Evolutionary conservation across 75 land plant species (phyloP), one percentile per base, ranked within the genome.

Genomic region (Ceratopteris richardii): DNA sequence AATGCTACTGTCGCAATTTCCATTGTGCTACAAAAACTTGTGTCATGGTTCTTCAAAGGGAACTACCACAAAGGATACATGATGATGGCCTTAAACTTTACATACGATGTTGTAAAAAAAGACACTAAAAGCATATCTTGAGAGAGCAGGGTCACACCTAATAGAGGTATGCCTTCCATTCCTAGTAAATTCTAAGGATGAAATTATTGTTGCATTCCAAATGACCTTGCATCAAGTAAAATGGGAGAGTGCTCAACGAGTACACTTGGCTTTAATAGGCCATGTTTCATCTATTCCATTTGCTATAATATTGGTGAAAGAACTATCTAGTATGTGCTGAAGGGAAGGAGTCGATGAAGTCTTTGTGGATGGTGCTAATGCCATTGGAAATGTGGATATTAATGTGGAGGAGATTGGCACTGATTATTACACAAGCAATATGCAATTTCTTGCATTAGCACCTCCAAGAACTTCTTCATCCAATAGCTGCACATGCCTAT

Each of bases 361-460:
- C 39, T 85, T 93, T 43, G 68, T 93, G 6, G 96, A 93, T 66
- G 98, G 85, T 5, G 98, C 98, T 9, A 96, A 93, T 62, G 82
- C 85, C 1, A 81, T 86, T 22, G 98, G 98, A 1, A 76, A 80
- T 39, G 63, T 85, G 18, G 67, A 69, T 3, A 47, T 88, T 26
- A 76, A 89, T 54, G 66, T 93, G 51, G 55, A 85, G 37, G 82
- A 78, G 1, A 76, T 93, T 14, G 96, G 66, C 31, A 87, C 96
- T 1, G 98, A 93, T 60, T 93, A 78, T 50, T 93, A 93, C 60
- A 72, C 75, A 3, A 85, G 95, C 42, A 89, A 89, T 57, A 51
- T 93, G 56, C 81, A 94, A 91, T 0, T 81, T 94, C 52, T 23
- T 94, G 29, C 77, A 90, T 62, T 76, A 70, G 36, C 43, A 44